These are phyloP conservation scores for Scheffersomyces stipitis DNA, from an alignment of 805 yeast species.

Conservation along the genomic window DNA sequence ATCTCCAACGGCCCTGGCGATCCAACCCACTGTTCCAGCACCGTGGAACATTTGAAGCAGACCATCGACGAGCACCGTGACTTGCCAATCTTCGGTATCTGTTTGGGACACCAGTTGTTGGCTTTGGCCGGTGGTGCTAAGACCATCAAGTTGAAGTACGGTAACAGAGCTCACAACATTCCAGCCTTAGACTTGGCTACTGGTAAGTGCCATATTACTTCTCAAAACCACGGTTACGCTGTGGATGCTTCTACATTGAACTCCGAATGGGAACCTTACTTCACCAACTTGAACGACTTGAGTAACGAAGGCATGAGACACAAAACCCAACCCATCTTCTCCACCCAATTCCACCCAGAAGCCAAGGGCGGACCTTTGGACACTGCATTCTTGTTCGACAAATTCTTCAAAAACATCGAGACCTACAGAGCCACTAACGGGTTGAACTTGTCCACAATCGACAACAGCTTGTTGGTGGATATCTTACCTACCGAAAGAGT, in stretches of 20 bases:
- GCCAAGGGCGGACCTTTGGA: slow-evolving; percentile 99
- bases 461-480: slow-evolving; percentile 54
- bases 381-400: slow-evolving; percentile 87
- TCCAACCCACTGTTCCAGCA: slow-evolving; percentile 84
- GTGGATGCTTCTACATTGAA: slow-evolving; percentile 81
- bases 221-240: slow-evolving; percentile 98
- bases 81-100: slow-evolving; percentile 94
- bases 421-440: slow-evolving; percentile 45
- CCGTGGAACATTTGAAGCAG: slow-evolving; percentile 70
- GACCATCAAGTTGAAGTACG: slow-evolving; percentile 91
- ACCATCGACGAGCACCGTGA: slow-evolving; percentile 63
- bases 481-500: slow-evolving; percentile 68
- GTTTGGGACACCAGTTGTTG: slow-evolving; percentile 94
- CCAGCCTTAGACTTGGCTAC: slow-evolving; percentile 89
- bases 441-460: slow-evolving; percentile 44
- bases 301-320: slow-evolving; percentile 98
- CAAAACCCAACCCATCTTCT: slow-evolving; percentile 80
- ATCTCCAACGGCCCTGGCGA: slow-evolving; percentile 97
- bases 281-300: slow-evolving; percentile 90
- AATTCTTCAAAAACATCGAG: slow-evolving; percentile 71
- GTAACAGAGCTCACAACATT: slow-evolving; percentile 98
- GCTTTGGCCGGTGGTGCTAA: slow-evolving; percentile 95
- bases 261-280: slow-evolving; percentile 75
- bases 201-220: slow-evolving; percentile 95
- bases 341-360: slow-evolving; percentile 98